phyloP scores from a whole-genome alignment of 2,329 filamentous ascomycete genomes.

The Scleromitrula shiraiana region DNA sequence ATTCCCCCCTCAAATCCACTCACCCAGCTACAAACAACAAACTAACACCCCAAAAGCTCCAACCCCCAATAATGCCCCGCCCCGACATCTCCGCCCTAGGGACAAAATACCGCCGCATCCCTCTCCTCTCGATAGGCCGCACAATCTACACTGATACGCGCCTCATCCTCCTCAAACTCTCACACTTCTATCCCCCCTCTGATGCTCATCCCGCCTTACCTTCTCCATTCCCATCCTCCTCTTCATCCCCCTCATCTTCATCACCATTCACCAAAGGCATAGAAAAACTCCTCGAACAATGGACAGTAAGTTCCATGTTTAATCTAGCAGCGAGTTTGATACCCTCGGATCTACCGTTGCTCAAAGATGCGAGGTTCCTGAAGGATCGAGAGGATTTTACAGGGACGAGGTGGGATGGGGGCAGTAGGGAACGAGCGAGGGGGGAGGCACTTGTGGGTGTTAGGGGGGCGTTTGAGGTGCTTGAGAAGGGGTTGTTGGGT shows the following conservation, averaged over 20 bases:
- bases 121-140: conserved; percentile 55
- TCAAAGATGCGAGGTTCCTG: conserved; percentile 50
- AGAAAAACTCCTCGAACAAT: conserved; percentile 47
- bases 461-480: conserved; percentile 43
- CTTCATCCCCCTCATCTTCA: conserved; percentile 52
- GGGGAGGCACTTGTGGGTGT: conserved; percentile 51
- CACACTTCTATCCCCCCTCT: conserved; percentile 43
- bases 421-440: conserved; percentile 34
- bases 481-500: conserved; percentile 55
- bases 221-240: conserved; percentile 52
- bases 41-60: conserved; percentile 43
- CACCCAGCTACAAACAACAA: no score
- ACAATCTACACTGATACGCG: conserved; percentile 64
- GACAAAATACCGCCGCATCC: conserved; percentile 61
- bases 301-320: conserved; percentile 39
- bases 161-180: conserved; percentile 58
- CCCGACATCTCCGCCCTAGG: conserved; percentile 55
- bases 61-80: conserved; percentile 52
- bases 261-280: conserved; percentile 31
- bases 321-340: background rate
- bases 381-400: conserved; percentile 46
- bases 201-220: conserved; percentile 53
- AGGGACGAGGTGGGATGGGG: conserved; percentile 35
- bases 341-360: conserved; percentile 4
- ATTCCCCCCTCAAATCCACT: no score